Conservation (phyloP, 1,284 basidiomycete genomes). For the Ganoderma multipileum region DNA sequence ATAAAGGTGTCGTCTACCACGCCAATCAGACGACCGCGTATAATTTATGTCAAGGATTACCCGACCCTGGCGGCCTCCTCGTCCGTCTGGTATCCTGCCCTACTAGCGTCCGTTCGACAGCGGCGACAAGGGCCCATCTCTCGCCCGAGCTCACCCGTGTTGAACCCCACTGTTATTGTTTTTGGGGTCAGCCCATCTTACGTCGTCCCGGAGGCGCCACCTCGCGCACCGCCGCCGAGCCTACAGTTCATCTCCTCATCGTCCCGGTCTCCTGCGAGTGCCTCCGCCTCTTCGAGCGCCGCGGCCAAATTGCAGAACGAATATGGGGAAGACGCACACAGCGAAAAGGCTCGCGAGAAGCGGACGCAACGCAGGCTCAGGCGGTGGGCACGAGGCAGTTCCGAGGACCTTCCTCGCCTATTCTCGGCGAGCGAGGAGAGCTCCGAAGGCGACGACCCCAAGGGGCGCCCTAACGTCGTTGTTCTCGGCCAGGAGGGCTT, state of each 20-base stretch:
- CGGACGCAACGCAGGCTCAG: constrained; percentile 70
- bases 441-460: constrained; percentile 40
- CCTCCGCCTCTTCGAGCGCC: constrained; percentile 14
- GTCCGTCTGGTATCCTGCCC: constrained; percentile 79
- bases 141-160: constrained; percentile 60
- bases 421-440: constrained; percentile 47
- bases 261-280: constrained; percentile 34
- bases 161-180: constrained; percentile 79
- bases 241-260: constrained; percentile 40
- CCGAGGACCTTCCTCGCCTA: constrained; percentile 66
- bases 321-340: constrained; percentile 68
- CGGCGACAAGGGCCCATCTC: constrained; percentile 69
- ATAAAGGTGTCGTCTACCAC: constrained; percentile 32
- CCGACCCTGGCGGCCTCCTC: constrained; percentile 76
- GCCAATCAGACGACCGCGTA: constrained; percentile 58
- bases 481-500: constrained; percentile 51
- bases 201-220: constrained; percentile 47
- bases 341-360: constrained; percentile 70
- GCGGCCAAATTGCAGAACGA: constrained; percentile 45
- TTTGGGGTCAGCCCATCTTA: constrained; percentile 85
- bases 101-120: constrained; percentile 77
- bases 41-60: constrained; percentile 86
- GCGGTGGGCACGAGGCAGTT: constrained; percentile 73
- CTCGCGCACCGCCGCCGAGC: constrained; percentile 37
- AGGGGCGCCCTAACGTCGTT: constrained; percentile 54